phyloP scores from a whole-genome alignment of 2,329 filamentous ascomycete genomes.

The Trichoderma endophyticum region DNA sequence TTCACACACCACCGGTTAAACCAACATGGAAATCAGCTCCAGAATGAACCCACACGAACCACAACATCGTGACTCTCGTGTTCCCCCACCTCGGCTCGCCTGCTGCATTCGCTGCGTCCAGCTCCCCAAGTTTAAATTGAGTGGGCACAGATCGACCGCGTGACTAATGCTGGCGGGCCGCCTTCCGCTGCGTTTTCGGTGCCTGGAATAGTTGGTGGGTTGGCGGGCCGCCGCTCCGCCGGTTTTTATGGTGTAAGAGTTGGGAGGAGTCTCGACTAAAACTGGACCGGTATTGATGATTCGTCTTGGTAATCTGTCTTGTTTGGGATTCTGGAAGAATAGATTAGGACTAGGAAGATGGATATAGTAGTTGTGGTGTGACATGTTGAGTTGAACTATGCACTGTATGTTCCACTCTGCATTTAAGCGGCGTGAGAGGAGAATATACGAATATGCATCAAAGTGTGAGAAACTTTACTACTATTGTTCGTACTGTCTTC shows the following conservation, averaged over 20 bases:
- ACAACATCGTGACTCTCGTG: not conserved
- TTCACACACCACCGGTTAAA: not conserved
- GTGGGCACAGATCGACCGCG: not conserved
- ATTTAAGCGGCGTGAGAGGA: not conserved
- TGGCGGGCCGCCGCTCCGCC: not conserved
- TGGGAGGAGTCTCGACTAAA: not conserved
- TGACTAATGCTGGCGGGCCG: conserved; percentile 10
- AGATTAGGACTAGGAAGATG: not conserved
- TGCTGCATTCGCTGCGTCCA: not conserved
- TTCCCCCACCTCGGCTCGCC: not conserved
- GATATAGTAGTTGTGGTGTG: not conserved
- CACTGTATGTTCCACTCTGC: not conserved
- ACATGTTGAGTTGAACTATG: not conserved
- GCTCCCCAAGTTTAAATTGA: not conserved
- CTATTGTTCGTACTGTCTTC: not conserved
- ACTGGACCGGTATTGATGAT: not conserved
- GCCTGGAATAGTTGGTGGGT: not conserved
- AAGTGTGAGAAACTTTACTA: rapidly evolving
- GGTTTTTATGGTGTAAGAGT: not conserved
- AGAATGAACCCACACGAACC: not conserved
- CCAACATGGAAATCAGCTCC: not conserved
- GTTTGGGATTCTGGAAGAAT: not conserved
- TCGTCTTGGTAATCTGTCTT: not conserved
- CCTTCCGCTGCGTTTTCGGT: not conserved
- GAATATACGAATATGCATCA: not conserved